A percentile compares a stretch with the other conserved stretches of the same genome.
phyloP scores from a whole-genome alignment of 768 basidiomycete genomes.

The Tricholoma saponaceum region DNA sequence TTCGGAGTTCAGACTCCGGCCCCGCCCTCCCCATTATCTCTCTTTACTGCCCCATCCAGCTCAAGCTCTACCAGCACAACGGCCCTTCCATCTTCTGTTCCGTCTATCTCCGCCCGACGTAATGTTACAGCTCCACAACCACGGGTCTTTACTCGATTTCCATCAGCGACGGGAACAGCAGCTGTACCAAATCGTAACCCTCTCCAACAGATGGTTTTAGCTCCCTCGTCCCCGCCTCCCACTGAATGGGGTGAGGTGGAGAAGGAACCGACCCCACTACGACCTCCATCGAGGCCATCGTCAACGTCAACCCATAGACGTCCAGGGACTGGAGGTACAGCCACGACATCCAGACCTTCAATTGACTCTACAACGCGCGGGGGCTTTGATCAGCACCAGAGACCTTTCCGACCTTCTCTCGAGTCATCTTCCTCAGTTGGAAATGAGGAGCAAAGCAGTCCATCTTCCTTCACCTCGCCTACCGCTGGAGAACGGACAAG shows the following conservation, averaged over 20 bases:
- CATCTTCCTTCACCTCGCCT: no score
- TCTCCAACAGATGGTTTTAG: neutral
- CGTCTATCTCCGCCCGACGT: constrained; percentile 8
- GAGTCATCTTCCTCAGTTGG: constrained; percentile 4
- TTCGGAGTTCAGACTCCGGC: neutral
- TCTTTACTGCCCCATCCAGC: neutral
- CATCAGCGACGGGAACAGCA: neutral
- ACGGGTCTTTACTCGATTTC: neutral
- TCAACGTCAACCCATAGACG: neutral
- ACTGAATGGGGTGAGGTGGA: neutral
- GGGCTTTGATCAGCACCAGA: constrained; percentile 9
- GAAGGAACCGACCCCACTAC: neutral
- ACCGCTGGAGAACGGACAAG: no score
- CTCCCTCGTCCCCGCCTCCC: constrained; percentile 2
- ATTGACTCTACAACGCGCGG: constrained; percentile 2
- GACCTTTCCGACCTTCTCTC: neutral
- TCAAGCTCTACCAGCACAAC: constrained; percentile 8
- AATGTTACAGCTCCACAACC: constrained; percentile 1
- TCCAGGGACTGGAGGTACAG: neutral
- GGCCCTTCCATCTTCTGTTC: constrained; percentile 2
- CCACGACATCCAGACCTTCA: neutral
- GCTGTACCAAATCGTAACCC: constrained; percentile 1
- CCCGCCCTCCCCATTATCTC: constrained; percentile 7
- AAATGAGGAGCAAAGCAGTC: neutral
- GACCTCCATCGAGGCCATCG: neutral